Conservation (phyloP, 2,329 filamentous ascomycete genomes). For the Claviceps capensis region DNA sequence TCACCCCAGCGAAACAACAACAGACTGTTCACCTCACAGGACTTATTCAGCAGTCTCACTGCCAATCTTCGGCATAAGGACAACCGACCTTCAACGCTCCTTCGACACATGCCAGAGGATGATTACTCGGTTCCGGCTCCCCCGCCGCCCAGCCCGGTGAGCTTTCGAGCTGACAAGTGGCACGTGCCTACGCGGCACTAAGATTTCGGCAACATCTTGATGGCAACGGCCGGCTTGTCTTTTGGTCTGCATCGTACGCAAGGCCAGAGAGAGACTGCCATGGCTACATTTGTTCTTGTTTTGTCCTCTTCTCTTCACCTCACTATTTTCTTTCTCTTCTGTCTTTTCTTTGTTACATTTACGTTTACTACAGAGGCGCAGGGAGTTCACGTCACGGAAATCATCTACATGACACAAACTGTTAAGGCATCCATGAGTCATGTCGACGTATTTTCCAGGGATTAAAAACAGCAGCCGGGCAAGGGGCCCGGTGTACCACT, state of each 20-base stretch:
- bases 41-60: constrained; percentile 39
- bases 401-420: background rate
- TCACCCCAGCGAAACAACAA: constrained; percentile 31
- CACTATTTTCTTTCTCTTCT: background rate
- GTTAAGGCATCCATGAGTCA: background rate
- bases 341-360: background rate
- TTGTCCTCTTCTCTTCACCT: background rate
- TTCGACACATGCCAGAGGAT: constrained; percentile 38
- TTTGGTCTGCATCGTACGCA: background rate
- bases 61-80: constrained; percentile 33
- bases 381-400: background rate
- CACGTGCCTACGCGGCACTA: constrained; percentile 2
- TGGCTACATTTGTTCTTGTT: background rate
- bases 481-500: background rate
- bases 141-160: constrained; percentile 50
- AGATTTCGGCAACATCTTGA: background rate
- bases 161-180: constrained; percentile 36
- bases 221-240: background rate
- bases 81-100: constrained; percentile 29
- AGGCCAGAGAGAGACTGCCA: background rate
- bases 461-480: background rate
- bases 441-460: no score
- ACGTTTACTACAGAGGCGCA: background rate
- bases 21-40: constrained; percentile 31
- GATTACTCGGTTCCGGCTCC: constrained; percentile 53